phyloP scores from a whole-genome alignment of 1,284 basidiomycete genomes.

The Trichosporon faecale region DNA sequence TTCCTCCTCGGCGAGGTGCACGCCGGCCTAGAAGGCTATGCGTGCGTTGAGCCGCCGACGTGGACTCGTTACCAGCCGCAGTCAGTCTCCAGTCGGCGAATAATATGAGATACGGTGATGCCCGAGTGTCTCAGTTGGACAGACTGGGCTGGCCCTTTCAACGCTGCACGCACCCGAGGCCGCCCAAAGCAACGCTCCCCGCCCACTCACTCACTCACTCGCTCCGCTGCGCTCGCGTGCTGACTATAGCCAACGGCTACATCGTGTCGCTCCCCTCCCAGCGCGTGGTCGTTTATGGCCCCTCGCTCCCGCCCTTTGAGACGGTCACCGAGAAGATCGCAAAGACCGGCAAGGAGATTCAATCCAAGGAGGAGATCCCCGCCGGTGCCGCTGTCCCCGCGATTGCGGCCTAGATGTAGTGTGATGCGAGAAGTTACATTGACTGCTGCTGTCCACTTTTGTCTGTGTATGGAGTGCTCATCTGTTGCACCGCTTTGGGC shows the following conservation, averaged over 20 bases:
- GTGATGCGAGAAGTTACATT: background rate
- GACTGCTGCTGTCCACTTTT: background rate
- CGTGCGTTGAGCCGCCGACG: too few species aligned
- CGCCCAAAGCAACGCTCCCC: too few species aligned
- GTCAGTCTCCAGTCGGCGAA: too few species aligned
- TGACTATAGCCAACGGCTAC: conserved; percentile 42
- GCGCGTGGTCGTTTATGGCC: conserved; percentile 49
- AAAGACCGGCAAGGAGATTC: conserved; percentile 52
- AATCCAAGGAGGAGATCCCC: conserved; percentile 29
- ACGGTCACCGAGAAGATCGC: conserved; percentile 47
- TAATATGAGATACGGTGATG: too few species aligned
- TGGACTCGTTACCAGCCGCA: too few species aligned
- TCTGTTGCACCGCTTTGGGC: background rate
- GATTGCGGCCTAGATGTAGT: background rate
- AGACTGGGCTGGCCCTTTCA: too few species aligned
- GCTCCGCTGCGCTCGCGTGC: background rate
- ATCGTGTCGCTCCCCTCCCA: conserved; percentile 45
- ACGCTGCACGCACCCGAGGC: too few species aligned
- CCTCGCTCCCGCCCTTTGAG: conserved; percentile 43
- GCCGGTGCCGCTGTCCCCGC: conserved; percentile 19
- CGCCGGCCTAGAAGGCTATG: too few species aligned
- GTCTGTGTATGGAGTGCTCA: too few species aligned
- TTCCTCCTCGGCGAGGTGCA: background rate
- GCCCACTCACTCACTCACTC: background rate
- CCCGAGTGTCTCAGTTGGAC: too few species aligned